A percentile compares a stretch with the other conserved stretches of the same genome.
phyloP scores from a whole-genome alignment of 2,329 filamentous ascomycete genomes.

The Graphiopsis chlorocephala region DNA sequence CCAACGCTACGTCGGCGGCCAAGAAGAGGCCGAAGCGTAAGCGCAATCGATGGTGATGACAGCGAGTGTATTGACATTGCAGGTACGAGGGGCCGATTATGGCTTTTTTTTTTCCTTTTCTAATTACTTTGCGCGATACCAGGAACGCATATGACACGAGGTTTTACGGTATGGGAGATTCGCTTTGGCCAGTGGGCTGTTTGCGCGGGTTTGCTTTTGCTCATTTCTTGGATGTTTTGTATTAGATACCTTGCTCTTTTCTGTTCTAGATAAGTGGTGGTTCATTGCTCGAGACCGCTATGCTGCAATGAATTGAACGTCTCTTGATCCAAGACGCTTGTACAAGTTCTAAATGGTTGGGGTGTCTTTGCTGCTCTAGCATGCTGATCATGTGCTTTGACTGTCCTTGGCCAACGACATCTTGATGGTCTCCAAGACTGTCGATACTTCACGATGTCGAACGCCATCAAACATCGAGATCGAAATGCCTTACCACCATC shows the following conservation, averaged over 20 bases:
- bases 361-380: background rate
- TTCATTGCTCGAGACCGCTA: background rate
- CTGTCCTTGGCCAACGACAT: too few species aligned
- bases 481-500: too few species aligned
- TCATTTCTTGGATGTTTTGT: background rate
- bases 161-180: background rate
- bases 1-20: background rate
- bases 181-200: background rate
- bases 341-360: background rate
- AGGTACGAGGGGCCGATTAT: background rate
- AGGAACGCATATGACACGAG: background rate
- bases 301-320: background rate
- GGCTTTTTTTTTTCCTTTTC: background rate
- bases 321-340: background rate
- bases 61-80: background rate
- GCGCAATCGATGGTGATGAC: slow-evolving; percentile 7
- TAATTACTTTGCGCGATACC: slow-evolving; percentile 2
- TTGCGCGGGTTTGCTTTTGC: background rate
- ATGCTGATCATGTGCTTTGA: too few species aligned
- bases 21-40: slow-evolving; percentile 15
- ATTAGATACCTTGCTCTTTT: slow-evolving; percentile 5
- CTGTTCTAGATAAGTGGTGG: background rate
- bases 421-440: too few species aligned
- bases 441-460: too few species aligned
- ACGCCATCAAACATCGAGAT: too few species aligned